Conservation (phyloP, 257 asterid species). For the Ballota nigra region DNA sequence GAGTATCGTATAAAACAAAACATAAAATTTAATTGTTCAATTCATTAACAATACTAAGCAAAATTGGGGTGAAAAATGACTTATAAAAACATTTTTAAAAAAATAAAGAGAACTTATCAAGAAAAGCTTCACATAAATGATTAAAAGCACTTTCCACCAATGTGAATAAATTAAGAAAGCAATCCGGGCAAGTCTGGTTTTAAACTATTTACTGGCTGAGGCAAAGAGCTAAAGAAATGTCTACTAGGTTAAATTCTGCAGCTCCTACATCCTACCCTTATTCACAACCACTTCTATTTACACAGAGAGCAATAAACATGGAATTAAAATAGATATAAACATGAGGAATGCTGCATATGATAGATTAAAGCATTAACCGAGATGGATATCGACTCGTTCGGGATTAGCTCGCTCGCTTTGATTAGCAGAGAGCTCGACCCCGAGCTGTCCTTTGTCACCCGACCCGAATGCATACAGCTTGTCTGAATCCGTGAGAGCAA, state of each 20-base stretch:
- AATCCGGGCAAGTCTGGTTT: constrained; percentile 14
- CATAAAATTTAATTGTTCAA: too few species aligned
- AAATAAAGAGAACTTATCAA: neutral
- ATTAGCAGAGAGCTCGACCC: constrained; percentile 61
- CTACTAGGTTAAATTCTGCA: constrained; percentile 47
- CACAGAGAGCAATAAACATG: constrained; percentile 33
- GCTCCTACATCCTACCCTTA: constrained; percentile 46
- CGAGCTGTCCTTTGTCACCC: constrained; percentile 97
- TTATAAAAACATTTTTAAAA: too few species aligned
- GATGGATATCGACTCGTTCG: constrained; percentile 70
- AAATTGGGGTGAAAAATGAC: neutral
- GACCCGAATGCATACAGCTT: constrained; percentile 93
- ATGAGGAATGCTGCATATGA: constrained; percentile 18
- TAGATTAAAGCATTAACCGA: constrained; percentile 37
- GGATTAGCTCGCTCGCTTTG: constrained; percentile 85
- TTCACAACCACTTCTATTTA: constrained; percentile 51
- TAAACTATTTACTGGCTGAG: constrained; percentile 35
- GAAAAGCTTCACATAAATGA: constrained; percentile 10
- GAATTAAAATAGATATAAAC: constrained; percentile 28
- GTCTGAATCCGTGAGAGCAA: constrained; percentile 87
- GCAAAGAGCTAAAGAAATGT: constrained; percentile 41
- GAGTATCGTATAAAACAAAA: too few species aligned
- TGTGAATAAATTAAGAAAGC: constrained; percentile 21
- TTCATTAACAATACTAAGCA: neutral
- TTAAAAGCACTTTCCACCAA: constrained; percentile 22